Percentiles rank a stretch among this genome's conserved stretches.
These are phyloP conservation scores for Mycena pura DNA, from an alignment of 768 basidiomycete genomes.

Conservation along the genomic window DNA sequence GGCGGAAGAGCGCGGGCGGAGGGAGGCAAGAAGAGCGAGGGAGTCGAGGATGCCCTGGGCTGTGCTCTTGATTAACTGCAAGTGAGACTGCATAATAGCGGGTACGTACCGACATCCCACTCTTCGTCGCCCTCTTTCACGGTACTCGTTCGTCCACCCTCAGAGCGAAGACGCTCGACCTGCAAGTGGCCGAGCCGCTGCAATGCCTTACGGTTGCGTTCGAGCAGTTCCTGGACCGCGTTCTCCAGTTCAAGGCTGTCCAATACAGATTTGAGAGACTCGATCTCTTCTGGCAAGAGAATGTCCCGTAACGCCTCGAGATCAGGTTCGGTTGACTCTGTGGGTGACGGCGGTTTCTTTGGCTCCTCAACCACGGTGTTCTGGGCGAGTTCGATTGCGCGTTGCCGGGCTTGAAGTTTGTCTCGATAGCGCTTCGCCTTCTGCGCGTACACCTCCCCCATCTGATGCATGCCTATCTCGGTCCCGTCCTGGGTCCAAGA, in stretches of 20 bases:
- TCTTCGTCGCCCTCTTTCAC: slow-evolving; percentile 79
- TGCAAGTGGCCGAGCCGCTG: slow-evolving; percentile 72
- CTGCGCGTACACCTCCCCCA: slow-evolving; percentile 65
- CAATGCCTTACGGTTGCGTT: slow-evolving; percentile 69
- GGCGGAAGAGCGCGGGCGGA: slow-evolving; percentile 68
- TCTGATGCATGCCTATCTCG: slow-evolving; percentile 65
- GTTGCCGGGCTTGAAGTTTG: slow-evolving; percentile 28
- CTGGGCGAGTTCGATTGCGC: slow-evolving; percentile 32
- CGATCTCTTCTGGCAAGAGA: slow-evolving; percentile 60
- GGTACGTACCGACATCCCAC: slow-evolving; percentile 76
- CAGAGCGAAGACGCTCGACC: slow-evolving; percentile 54
- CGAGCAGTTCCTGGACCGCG: slow-evolving; percentile 71
- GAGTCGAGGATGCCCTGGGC: slow-evolving; percentile 79
- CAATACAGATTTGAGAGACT: slow-evolving; percentile 65
- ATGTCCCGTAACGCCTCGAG: slow-evolving; percentile 53
- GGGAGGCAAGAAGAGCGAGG: slow-evolving; percentile 67
- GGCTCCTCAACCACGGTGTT: neutral
- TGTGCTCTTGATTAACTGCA: slow-evolving; percentile 35
- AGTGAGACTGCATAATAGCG: slow-evolving; percentile 18
- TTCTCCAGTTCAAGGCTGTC: slow-evolving; percentile 69
- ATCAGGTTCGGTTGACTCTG: slow-evolving; percentile 35
- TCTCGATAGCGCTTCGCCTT: slow-evolving; percentile 51
- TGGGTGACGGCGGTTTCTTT: neutral
- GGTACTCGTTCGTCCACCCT: slow-evolving; percentile 47
- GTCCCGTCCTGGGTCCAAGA: slow-evolving; percentile 80